Evolutionary conservation across 2,329 filamentous ascomycete genomes (phyloP).

Genomic region (Phyllosticta ampelicida): DNA sequence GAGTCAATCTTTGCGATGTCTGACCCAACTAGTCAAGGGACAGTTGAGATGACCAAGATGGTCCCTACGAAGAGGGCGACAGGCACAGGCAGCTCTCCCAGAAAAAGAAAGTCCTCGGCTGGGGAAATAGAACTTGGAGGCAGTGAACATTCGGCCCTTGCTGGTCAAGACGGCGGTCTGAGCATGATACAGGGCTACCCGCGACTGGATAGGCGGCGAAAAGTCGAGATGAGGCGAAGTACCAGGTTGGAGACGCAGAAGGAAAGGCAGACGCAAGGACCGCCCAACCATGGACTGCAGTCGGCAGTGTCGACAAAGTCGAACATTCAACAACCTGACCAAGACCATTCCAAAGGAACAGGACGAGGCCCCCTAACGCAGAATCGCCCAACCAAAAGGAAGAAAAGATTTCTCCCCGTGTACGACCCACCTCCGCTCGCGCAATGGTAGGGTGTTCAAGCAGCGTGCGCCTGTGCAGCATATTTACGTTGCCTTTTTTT

Average conservation of each 20-base stretch:
- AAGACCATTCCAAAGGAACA: neutral
- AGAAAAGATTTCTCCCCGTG: neutral
- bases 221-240: neutral
- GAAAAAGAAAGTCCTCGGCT: neutral
- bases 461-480: neutral
- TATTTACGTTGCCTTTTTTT: neutral
- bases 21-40: neutral
- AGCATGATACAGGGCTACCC: neutral
- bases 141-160: neutral
- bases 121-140: neutral
- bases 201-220: neutral
- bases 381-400: neutral
- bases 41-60: neutral
- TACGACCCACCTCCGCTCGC: neutral
- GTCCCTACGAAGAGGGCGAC: neutral
- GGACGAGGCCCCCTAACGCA: neutral
- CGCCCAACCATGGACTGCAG: neutral
- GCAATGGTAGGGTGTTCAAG: neutral
- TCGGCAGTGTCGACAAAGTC: neutral
- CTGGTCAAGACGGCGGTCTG: neutral
- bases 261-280: neutral
- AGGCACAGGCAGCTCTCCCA: neutral
- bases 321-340: neutral
- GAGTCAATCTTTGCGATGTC: neutral
- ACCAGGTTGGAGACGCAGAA: neutral